Base-by-base conservation (phyloP, 2,329 filamentous ascomycete species). In the Aspergillus pseudoglaucus region DNA sequence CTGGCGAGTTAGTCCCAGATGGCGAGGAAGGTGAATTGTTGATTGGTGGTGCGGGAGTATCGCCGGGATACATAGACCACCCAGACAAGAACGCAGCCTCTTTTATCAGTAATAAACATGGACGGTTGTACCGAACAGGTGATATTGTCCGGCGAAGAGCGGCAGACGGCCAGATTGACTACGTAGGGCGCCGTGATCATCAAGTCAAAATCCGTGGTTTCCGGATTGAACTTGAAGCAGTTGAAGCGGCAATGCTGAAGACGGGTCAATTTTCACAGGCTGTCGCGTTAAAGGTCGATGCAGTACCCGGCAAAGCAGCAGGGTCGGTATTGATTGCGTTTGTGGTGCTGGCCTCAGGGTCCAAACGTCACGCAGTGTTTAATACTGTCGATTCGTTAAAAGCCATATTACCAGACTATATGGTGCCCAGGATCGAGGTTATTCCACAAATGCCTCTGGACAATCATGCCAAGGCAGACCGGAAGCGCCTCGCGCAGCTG, bases 171-270 rank as follows among this genome's bases (percentile, higher is more conserved):
- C 81, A 83, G 52, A 82, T 87, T 4, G 82, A 84, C 55, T 85
- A 80, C 59, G 81, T 85, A 4, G 90, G 90, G 9, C 78, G 90
- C 44, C 81, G 80, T 18, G 89, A 95, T 59, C 77, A 83, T 52
- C 89, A 95, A 64, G 85, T 95, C 72, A 95, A 95, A 74, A 88
- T 95, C 53, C 83, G 90, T 42, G 89, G 90, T 1, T 95, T 94
- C 75, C 79, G 90, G 44, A 90, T 95, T 55, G 90, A 95, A 70
- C 81, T 95, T 39, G 84, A 83, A 50, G 90, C 95, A 52, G 91
- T 95, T 54, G 89, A 95, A 64, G 83, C 75, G 35, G 83, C 90
- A 63, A 44, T 59, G 41, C 18, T 53, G 32, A 35, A 50, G 14
- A 54, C 55, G 1, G 49, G 51, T 6, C 47, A 51, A 3, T 52